These are phyloP conservation scores for Amphibolis antarctica DNA, from an alignment of 106 monocot genomes.

Conservation along the genomic window DNA sequence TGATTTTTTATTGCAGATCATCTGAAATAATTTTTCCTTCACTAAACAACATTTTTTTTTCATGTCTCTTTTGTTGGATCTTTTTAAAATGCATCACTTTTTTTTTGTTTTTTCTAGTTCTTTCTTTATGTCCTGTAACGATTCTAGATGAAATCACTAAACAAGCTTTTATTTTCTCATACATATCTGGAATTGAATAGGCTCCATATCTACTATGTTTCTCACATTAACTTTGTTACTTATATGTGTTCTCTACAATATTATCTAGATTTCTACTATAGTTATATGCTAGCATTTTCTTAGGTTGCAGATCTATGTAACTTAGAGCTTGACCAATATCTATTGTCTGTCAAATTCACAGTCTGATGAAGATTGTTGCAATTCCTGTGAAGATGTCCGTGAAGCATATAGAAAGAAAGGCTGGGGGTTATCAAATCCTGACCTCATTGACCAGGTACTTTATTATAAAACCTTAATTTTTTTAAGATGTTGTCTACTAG, in stretches of 20 bases:
- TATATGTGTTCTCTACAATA: too few species aligned
- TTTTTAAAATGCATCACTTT: too few species aligned
- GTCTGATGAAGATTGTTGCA: slow-evolving; percentile 94
- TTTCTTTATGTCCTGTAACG: background rate
- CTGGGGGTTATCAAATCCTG: slow-evolving; percentile 80
- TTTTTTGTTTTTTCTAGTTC: background rate
- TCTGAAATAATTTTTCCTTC: too few species aligned
- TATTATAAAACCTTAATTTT: background rate
- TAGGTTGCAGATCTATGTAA: slow-evolving; percentile 1
- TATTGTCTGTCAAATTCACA: slow-evolving; percentile 12
- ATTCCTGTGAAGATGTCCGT: slow-evolving; percentile 96
- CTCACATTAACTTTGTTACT: too few species aligned
- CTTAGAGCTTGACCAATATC: background rate
- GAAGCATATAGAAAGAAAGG: slow-evolving; percentile 95
- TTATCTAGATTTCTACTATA: too few species aligned
- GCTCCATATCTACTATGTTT: too few species aligned
- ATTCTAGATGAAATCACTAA: background rate
- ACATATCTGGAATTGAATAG: too few species aligned
- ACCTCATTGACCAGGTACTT: slow-evolving; percentile 86
- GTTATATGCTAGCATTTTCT: too few species aligned
- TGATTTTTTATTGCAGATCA: too few species aligned
- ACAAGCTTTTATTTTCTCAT: too few species aligned
- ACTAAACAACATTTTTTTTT: too few species aligned
- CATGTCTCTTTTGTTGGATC: too few species aligned
- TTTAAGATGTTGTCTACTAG: background rate